Evolutionary conservation across 2,329 filamentous ascomycete genomes (phyloP), one percentile per base, ranked within the genome.

Genomic region (Coleophoma cylindrospora): DNA sequence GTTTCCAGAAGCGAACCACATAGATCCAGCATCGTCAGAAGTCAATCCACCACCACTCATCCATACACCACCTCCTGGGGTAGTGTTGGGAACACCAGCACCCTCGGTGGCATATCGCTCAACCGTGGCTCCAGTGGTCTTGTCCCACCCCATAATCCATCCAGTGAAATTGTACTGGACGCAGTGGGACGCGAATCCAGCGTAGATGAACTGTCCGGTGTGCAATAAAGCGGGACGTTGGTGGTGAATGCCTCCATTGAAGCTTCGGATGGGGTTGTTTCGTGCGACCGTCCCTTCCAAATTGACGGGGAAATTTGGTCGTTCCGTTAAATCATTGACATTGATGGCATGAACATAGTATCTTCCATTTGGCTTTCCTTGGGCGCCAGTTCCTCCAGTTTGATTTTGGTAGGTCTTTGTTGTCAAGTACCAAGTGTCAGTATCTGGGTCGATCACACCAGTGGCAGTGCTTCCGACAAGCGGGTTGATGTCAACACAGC

Each of bases 81-180:
- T 65, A 0, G 64, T 68, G 50, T 66, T 68, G 3, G 61, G 58
- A 45, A 74, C 72, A 11, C 66, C 67, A 0, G 65, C 71, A 34
- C 72, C 73, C 59, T 75, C 64, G 7, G 64, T 75, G 2, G 73
- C 68, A 40, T 64, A 74, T 38, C 66, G 62, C 51, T 74, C 72
- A 8, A 76, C 68, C 8, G 72, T 60, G 4, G 59, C 59, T n/a
- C 73, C 74, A 17, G 67, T 71, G 0, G 64, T 68, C 54, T 73
- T 74, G 55, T 76, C 66, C 61, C 70, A 74, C 11, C 74, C 73
- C 43, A 77, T 69, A 45, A 77, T 66, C 61, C 72, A 74, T 46
- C 74, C 73, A 9, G 74, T 76, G 48, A 74, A 75, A 57, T 76
- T 76, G 60, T 71, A 76, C 55, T 74, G 69, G 9, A 75, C 73